These are phyloP conservation scores for Priceomyces castillae DNA, from an alignment of 805 yeast genomes.

Conservation along the genomic window DNA sequence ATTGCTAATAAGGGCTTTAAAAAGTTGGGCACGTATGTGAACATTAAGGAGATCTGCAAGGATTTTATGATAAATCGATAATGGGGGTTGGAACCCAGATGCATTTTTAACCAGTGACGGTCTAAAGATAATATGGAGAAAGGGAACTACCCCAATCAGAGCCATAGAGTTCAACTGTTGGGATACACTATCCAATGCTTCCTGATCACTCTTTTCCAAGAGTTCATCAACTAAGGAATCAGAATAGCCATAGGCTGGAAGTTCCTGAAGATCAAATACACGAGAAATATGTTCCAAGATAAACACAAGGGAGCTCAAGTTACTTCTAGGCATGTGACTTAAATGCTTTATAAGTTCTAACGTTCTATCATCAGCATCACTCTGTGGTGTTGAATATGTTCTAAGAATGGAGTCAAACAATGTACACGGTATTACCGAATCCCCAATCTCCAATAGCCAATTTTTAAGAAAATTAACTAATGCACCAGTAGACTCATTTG, in stretches of 20 bases:
- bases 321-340: conserved; percentile 37
- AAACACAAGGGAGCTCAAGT: conserved; percentile 34
- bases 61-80: conserved; percentile 23
- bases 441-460: conserved; percentile 42
- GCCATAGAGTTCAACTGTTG: conserved; percentile 33
- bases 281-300: conserved; percentile 33
- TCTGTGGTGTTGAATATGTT: conserved; percentile 11
- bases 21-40: conserved; percentile 20
- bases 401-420: conserved; percentile 32
- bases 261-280: conserved; percentile 20
- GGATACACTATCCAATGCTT: conserved; percentile 8
- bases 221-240: conserved; percentile 22
- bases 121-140: conserved; percentile 38
- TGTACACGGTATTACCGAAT: conserved; percentile 41
- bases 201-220: conserved; percentile 7
- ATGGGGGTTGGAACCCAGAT: conserved; percentile 40
- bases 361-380: conserved; percentile 11
- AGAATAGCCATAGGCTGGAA: conserved; percentile 25
- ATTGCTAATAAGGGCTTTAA: conserved; percentile 20
- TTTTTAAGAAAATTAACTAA: conserved; percentile 33
- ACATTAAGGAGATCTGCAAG: conserved; percentile 27
- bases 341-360: conserved; percentile 24
- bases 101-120: conserved; percentile 38
- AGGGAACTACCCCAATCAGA: conserved; percentile 36
- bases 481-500: conserved; percentile 3